Evolutionary conservation across 164 flowering plant genomes (phyloP).

Genomic region (Saururus chinensis): DNA sequence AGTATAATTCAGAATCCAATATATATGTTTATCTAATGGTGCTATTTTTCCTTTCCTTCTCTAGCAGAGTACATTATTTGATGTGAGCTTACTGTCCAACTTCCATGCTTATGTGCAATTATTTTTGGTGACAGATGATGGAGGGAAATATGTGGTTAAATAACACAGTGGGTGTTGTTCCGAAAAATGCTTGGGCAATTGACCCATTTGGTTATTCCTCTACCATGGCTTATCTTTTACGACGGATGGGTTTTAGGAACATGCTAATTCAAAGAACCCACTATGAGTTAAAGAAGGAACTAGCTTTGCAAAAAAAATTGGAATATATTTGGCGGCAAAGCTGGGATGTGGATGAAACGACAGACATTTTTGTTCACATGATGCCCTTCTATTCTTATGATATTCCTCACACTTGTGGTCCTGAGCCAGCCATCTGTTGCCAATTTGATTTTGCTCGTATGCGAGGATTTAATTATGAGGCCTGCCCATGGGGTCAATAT

Average conservation of each 20-base stretch:
- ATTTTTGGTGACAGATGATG: conserved; percentile 48
- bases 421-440: conserved; percentile 97
- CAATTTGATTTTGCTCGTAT: conserved; percentile 95
- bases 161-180: conserved; percentile 83
- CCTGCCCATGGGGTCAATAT: conserved; percentile 80
- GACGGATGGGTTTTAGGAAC: conserved; percentile 98
- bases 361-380: conserved; percentile 98
- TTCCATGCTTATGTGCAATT: conserved; percentile 1
- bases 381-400: conserved; percentile 99
- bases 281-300: conserved; percentile 94
- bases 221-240: conserved; percentile 97
- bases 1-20: too few species aligned
- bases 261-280: conserved; percentile 99
- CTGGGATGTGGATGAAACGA: conserved; percentile 87
- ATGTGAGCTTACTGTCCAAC: too few species aligned
- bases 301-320: conserved; percentile 66
- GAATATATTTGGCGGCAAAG: conserved; percentile 95
- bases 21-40: too few species aligned
- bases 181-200: conserved; percentile 96
- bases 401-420: conserved; percentile 98
- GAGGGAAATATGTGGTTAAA: conserved; percentile 99
- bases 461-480: conserved; percentile 59
- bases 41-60: too few species aligned
- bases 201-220: conserved; percentile 99
- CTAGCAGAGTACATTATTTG: too few species aligned